A percentile compares a stretch with the other conserved stretches of the same genome.
phyloP scores from a whole-genome alignment of 306 rosid genomes.

The Pterocarpus macrocarpus region DNA sequence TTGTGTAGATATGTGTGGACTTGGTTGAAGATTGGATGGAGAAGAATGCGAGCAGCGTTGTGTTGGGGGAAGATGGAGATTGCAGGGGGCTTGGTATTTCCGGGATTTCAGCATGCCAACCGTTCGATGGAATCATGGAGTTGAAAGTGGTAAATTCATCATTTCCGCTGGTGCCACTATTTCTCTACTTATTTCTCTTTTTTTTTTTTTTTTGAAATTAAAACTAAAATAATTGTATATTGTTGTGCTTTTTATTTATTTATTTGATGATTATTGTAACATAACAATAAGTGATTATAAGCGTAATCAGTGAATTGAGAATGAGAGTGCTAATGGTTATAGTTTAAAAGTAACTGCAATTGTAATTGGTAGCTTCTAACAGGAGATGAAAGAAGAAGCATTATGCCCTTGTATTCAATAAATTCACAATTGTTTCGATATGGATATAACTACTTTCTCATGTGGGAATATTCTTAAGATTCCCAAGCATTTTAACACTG shows the following conservation, averaged over 20 bases:
- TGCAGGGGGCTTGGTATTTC: constrained; percentile 34
- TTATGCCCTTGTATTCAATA: too few species aligned
- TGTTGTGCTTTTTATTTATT: neutral
- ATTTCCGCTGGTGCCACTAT: neutral
- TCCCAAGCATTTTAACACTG: too few species aligned
- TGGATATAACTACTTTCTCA: too few species aligned
- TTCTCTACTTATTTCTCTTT: neutral
- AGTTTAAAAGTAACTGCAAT: too few species aligned
- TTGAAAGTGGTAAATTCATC: constrained; percentile 46
- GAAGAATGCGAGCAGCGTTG: constrained; percentile 59
- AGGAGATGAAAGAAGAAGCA: too few species aligned
- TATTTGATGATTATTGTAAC: neutral
- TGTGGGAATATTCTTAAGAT: too few species aligned
- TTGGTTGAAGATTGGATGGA: constrained; percentile 74
- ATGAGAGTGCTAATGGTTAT: neutral
- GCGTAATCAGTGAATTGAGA: neutral
- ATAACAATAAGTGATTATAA: neutral
- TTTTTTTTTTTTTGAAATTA: neutral
- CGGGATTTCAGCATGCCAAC: constrained; percentile 40
- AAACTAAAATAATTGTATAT: neutral
- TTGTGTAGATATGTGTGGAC: constrained; percentile 67
- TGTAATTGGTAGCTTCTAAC: too few species aligned
- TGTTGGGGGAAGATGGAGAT: constrained; percentile 49
- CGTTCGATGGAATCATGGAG: constrained; percentile 45
- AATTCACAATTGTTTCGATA: too few species aligned